Conservation (phyloP, 768 basidiomycete species). For the Mycena vitilis region DNA sequence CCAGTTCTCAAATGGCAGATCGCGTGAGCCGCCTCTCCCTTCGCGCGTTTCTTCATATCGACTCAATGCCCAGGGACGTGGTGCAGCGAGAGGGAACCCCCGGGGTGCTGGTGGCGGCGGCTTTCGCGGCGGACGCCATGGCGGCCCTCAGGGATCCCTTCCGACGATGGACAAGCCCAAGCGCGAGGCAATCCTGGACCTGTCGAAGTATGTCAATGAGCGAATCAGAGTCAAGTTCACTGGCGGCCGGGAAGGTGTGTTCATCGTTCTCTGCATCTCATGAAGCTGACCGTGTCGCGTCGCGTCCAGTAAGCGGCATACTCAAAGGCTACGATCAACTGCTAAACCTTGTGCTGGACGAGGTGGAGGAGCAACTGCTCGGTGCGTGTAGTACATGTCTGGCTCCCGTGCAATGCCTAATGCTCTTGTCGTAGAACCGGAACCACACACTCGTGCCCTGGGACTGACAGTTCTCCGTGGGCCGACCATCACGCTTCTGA, state of each 20-base stretch:
- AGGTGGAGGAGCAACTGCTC: constrained; percentile 86
- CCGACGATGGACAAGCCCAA: constrained; percentile 80
- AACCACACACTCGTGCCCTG: constrained; percentile 71
- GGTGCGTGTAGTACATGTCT: constrained; percentile 55
- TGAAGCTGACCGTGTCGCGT: constrained; percentile 23
- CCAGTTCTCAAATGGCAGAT: constrained; percentile 46
- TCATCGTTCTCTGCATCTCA: not conserved
- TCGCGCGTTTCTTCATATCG: constrained; percentile 41
- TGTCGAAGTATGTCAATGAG: constrained; percentile 94
- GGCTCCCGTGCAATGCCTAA: constrained; percentile 26
- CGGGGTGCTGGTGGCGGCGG: constrained; percentile 52
- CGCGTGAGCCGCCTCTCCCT: constrained; percentile 58
- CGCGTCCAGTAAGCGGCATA: constrained; percentile 80
- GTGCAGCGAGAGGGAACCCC: constrained; percentile 57
- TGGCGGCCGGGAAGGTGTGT: constrained; percentile 94
- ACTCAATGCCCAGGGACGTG: constrained; percentile 68
- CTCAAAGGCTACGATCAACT: constrained; percentile 97
- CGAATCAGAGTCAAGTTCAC: constrained; percentile 96
- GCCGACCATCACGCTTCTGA: constrained; percentile 93
- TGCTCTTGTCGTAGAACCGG: constrained; percentile 60
- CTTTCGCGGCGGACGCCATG: constrained; percentile 60
- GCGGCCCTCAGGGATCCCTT: constrained; percentile 58
- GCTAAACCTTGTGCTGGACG: constrained; percentile 96
- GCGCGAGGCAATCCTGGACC: constrained; percentile 94
- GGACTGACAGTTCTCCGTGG: constrained; percentile 93